Base-by-base conservation (phyloP, 495 filamentous ascomycete genomes). In the Penicillium coffeae region DNA sequence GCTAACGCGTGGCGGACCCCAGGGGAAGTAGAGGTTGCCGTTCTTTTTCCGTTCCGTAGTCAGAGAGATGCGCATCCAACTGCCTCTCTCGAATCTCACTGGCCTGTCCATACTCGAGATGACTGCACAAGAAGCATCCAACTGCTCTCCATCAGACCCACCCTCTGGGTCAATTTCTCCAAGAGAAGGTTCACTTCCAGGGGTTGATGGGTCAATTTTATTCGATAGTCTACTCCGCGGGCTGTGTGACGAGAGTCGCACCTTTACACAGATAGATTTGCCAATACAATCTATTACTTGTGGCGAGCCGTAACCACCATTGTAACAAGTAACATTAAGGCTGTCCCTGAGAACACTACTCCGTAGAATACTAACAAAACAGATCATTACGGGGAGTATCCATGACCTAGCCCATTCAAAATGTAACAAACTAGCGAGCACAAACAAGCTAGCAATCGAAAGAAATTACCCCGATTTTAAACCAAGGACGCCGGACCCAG, bases 101-200 rank as follows among this genome's bases (percentile, higher is more conserved):
- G 43, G 57, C n/a, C 30, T 20, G 19, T 50, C 55, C 56, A 53
- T 42, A 35, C 51, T 59, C 54, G 69, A 64, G 68, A 66, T 61
- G 64, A 69, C 68, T 71, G 68, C 67, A 56, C 66, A 68, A 74
- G 71, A 72, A 74, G 71, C 70, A 74, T 73, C 70, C 68, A 74
- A 74, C 69, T 74, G 71, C 71, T 72, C 68, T 66, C 71, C 66
- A 74, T 72, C 68, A 57, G 50, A 59, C 53, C 63, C 65, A 52
- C 64, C 61, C 69, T 65, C 52, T 50, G 60, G 60, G 54, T 63
- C 54, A 42, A 44, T 51, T 54, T 50, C 22, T 47, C 25, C 35
- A 46, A 43, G 38, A 44, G 21, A 35, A 30, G n/a, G n/a, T 30
- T 45, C 19, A 46, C 35, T 48, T 46, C 38, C 50, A 48, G 50